phyloP scores from a whole-genome alignment of 2,329 filamentous ascomycete species.

The Colletotrichum sp. region DNA sequence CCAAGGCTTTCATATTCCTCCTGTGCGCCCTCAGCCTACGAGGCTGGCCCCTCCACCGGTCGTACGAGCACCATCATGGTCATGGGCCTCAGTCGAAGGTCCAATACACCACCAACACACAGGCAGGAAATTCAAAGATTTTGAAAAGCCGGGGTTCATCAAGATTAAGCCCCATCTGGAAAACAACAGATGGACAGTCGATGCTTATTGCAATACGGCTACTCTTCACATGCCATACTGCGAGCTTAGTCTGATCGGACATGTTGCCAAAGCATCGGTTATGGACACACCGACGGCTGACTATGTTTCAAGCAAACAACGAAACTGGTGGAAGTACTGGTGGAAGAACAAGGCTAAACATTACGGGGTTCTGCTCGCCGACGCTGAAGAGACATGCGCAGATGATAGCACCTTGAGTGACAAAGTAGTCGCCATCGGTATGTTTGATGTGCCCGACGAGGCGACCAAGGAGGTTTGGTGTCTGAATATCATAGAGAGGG shows the following conservation, averaged over 20 bases:
- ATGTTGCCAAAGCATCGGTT: background rate
- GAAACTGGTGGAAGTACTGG: background rate
- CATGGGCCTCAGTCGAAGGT: conserved; percentile 7
- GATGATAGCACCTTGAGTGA: background rate
- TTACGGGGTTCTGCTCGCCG: background rate
- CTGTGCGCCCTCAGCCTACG: background rate
- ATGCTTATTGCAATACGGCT: background rate
- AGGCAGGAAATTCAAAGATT: background rate
- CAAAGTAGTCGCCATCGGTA: background rate
- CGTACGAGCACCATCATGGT: conserved; percentile 1
- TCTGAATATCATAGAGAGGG: background rate
- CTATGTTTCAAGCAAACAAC: background rate
- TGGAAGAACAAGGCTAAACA: background rate
- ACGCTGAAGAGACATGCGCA: background rate
- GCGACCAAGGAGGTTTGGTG: background rate
- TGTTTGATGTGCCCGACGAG: conserved; percentile 4
- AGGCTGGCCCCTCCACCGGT: background rate
- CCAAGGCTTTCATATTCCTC: background rate
- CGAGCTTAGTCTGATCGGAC: background rate
- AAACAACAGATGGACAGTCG: background rate
- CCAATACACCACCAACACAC: background rate
- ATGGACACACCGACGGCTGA: background rate
- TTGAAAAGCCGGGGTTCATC: background rate
- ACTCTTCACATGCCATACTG: background rate
- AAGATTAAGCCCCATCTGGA: background rate